These are phyloP conservation scores for Collybia sp. DNA, from an alignment of 768 basidiomycete species.

Conservation along the genomic window DNA sequence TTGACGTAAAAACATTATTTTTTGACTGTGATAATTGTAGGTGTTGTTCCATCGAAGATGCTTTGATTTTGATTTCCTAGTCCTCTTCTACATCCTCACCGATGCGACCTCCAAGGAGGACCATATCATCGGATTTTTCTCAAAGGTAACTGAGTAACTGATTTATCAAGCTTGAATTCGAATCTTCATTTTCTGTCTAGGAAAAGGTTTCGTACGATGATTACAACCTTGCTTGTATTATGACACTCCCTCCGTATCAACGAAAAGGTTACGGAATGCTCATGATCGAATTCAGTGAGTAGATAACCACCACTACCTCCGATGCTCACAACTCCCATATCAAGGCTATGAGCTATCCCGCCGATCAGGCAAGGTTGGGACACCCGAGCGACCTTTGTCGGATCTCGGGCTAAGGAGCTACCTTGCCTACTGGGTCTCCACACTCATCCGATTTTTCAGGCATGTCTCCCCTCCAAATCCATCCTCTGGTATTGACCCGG, in stretches of 20 bases:
- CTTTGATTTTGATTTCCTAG: constrained; percentile 29
- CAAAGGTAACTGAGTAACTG: constrained; percentile 37
- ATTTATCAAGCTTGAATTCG: neutral
- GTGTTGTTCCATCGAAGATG: neutral
- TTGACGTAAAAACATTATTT: constrained; percentile 94
- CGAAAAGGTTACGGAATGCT: constrained; percentile 89
- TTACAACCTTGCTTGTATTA: constrained; percentile 96
- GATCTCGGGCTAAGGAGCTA: constrained; percentile 91
- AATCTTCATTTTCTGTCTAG: constrained; percentile 27
- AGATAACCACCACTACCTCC: neutral
- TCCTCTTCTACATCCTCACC: constrained; percentile 90
- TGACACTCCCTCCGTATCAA: constrained; percentile 92
- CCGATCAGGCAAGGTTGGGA: constrained; percentile 73
- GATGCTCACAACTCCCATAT: neutral
- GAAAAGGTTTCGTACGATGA: constrained; percentile 96
- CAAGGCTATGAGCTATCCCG: constrained; percentile 91
- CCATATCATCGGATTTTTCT: constrained; percentile 73
- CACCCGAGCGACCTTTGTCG: constrained; percentile 92
- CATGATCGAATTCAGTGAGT: constrained; percentile 96
- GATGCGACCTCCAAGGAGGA: constrained; percentile 77
- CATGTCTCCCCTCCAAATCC: constrained; percentile 20
- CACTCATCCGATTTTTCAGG: constrained; percentile 82
- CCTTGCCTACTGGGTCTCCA: constrained; percentile 82
- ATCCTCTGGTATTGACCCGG: neutral
- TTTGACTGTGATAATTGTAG: constrained; percentile 88